Conservation (phyloP, 371 early-diverging fungal genomes). For the Mortierella sp. region DNA sequence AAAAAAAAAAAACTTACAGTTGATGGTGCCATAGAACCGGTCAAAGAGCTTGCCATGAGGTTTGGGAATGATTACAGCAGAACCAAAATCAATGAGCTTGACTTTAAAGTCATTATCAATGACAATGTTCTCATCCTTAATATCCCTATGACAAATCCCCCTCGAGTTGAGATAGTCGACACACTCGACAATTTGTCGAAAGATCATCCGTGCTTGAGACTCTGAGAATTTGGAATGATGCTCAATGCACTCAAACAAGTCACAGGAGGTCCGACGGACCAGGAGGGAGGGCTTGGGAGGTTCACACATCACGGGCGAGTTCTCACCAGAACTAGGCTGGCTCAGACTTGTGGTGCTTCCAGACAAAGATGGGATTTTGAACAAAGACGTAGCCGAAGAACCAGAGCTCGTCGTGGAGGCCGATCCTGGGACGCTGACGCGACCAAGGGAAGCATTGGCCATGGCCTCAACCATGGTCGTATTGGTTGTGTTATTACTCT, state of each 20-base stretch:
- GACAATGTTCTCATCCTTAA: conserved; percentile 84
- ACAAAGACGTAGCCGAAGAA: conserved; percentile 7
- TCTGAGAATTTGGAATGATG: conserved; percentile 73
- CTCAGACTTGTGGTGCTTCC: conserved; percentile 29
- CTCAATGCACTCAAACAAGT: conserved; percentile 87
- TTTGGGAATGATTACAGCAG: conserved; percentile 68
- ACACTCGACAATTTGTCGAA: conserved; percentile 77
- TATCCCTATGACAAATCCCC: conserved; percentile 70
- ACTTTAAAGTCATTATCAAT: conserved; percentile 76
- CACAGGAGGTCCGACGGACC: conserved; percentile 67
- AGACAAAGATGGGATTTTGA: conserved; percentile 13
- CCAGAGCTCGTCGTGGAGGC: conserved; percentile 27
- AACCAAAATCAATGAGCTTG: conserved; percentile 88
- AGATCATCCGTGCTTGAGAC: conserved; percentile 65
- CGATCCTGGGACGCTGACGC: conserved; percentile 2
- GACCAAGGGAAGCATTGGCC: conserved; percentile 36
- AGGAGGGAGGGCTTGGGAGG: conserved; percentile 51
- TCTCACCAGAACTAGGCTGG: conserved; percentile 16
- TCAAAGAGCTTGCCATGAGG: conserved; percentile 61
- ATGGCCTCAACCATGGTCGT: conserved; percentile 35
- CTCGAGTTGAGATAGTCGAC: conserved; percentile 68
- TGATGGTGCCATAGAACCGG: conserved; percentile 74
- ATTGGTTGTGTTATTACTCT: conserved; percentile 1
- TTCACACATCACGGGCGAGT: conserved; percentile 5
- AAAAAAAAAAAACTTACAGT: conserved; percentile 31